Conservation (phyloP, 2,329 filamentous ascomycete genomes). For the Emergomyces pasteurianus region DNA sequence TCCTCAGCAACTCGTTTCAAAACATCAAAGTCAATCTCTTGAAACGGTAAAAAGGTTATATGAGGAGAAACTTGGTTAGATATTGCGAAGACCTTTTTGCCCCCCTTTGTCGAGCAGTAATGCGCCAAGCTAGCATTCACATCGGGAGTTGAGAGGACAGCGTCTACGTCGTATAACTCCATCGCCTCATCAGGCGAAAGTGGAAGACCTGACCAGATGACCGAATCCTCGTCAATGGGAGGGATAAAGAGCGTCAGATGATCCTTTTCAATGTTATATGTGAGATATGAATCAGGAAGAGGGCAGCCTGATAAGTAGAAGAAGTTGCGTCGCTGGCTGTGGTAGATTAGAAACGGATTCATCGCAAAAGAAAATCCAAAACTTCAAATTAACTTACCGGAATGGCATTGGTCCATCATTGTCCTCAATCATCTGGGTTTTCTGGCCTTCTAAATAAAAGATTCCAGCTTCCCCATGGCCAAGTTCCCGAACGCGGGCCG, state of each 20-base stretch:
- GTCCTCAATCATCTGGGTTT: slow-evolving; percentile 73
- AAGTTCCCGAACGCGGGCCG: slow-evolving; percentile 55
- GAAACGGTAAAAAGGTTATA: slow-evolving; percentile 60
- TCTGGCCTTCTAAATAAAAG: slow-evolving; percentile 79
- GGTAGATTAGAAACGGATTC: slow-evolving; percentile 1
- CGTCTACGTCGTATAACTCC: slow-evolving; percentile 67
- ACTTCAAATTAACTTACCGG: slow-evolving; percentile 40
- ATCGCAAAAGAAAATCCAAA: neutral
- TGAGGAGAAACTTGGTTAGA: slow-evolving; percentile 61
- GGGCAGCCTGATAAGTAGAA: slow-evolving; percentile 86
- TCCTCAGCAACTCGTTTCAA: slow-evolving; percentile 65
- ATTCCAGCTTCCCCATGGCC: slow-evolving; percentile 58
- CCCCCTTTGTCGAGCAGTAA: slow-evolving; percentile 27
- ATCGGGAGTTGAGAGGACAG: slow-evolving; percentile 59
- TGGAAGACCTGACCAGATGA: slow-evolving; percentile 89
- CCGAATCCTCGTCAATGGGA: slow-evolving; percentile 69
- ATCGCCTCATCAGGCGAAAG: slow-evolving; percentile 64
- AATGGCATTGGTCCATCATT: slow-evolving; percentile 76
- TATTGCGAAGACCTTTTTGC: slow-evolving; percentile 60
- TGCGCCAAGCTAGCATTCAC: slow-evolving; percentile 60
- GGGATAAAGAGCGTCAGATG: slow-evolving; percentile 83
- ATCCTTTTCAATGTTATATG: slow-evolving; percentile 64
- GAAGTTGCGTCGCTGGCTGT: slow-evolving; percentile 78
- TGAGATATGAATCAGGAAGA: slow-evolving; percentile 65
- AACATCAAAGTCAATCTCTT: slow-evolving; percentile 46